phyloP scores from a whole-genome alignment of 352 stramenopile species.

The Globisporangium acanthophoron region DNA sequence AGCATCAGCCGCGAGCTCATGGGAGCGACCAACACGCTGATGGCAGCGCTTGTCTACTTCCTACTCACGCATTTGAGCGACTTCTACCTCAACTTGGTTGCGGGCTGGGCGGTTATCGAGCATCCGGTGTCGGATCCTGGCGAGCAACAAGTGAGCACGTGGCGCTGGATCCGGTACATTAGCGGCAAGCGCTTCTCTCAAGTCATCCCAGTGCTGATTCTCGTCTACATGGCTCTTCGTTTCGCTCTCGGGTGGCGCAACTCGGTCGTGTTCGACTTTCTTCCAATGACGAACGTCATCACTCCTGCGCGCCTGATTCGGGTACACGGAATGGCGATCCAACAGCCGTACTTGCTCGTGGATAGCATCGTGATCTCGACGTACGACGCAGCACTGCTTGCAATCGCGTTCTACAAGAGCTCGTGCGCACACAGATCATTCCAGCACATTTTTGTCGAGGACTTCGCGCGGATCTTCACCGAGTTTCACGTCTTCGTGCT shows the following conservation, averaged over 20 bases:
- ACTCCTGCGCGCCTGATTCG: slow-evolving; percentile 19
- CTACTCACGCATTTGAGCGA: slow-evolving; percentile 27
- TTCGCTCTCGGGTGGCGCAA: slow-evolving; percentile 20
- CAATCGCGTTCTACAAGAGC: slow-evolving; percentile 19
- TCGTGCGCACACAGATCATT: slow-evolving; percentile 23
- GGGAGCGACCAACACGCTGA: slow-evolving; percentile 20
- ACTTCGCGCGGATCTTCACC: slow-evolving; percentile 34
- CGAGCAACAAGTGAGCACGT: slow-evolving; percentile 1
- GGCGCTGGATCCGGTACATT: slow-evolving; percentile 7
- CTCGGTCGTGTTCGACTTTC: slow-evolving; percentile 32
- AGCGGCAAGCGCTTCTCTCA: slow-evolving; percentile 7
- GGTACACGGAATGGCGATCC: slow-evolving; percentile 11
- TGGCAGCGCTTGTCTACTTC: slow-evolving; percentile 23
- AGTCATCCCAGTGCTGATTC: slow-evolving; percentile 9
- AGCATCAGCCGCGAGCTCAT: slow-evolving; percentile 16
- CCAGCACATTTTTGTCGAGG: slow-evolving; percentile 26
- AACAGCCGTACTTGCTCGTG: slow-evolving; percentile 9
- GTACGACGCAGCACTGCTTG: slow-evolving; percentile 19
- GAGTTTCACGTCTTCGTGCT: slow-evolving; percentile 42
- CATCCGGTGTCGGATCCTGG: neutral
- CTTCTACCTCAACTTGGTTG: slow-evolving; percentile 19
- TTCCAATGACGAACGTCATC: slow-evolving; percentile 35
- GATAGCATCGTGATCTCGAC: slow-evolving; percentile 20
- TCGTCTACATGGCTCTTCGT: slow-evolving; percentile 23
- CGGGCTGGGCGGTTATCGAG: slow-evolving; percentile 9